Conservation (phyloP, 805 yeast species). For the Candida khao-thaluensis region DNA sequence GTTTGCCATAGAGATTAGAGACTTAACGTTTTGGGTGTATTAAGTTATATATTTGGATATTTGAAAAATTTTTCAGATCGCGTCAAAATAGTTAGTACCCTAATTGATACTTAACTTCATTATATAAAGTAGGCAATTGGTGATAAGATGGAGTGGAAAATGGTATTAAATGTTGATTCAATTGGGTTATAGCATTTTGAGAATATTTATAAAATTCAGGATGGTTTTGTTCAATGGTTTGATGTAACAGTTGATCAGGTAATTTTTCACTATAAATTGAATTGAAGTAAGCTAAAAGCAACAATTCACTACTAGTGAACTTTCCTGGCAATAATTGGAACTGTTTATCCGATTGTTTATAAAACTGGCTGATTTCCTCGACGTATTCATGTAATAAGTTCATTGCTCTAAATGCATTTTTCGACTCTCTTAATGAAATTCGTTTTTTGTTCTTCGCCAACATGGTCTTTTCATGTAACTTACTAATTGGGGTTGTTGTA, state of each 20-base stretch:
- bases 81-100: conserved; percentile 12
- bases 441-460: conserved; percentile 34
- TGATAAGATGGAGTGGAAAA: conserved; percentile 21
- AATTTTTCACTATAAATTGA: conserved; percentile 8
- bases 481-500: conserved; percentile 27
- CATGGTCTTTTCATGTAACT: conserved; percentile 38
- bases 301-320: conserved; percentile 10
- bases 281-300: conserved; percentile 12
- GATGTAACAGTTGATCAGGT: conserved; percentile 13
- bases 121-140: conserved; percentile 36
- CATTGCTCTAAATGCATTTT: conserved; percentile 31
- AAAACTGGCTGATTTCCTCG: conserved; percentile 10
- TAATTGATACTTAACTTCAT: conserved; percentile 27
- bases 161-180: conserved; percentile 1
- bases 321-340: conserved; percentile 1
- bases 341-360: not conserved
- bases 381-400: conserved; percentile 11
- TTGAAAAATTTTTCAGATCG: conserved; percentile 4
- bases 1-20: conserved; percentile 27
- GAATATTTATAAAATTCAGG: conserved; percentile 4
- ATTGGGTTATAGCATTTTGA: not conserved
- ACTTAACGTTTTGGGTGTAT: too few species aligned
- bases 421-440: conserved; percentile 29
- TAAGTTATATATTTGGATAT: too few species aligned
- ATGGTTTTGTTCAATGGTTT: conserved; percentile 9